Base-by-base conservation (phyloP, 352 stramenopile species). In the Globisporangium polare region DNA sequence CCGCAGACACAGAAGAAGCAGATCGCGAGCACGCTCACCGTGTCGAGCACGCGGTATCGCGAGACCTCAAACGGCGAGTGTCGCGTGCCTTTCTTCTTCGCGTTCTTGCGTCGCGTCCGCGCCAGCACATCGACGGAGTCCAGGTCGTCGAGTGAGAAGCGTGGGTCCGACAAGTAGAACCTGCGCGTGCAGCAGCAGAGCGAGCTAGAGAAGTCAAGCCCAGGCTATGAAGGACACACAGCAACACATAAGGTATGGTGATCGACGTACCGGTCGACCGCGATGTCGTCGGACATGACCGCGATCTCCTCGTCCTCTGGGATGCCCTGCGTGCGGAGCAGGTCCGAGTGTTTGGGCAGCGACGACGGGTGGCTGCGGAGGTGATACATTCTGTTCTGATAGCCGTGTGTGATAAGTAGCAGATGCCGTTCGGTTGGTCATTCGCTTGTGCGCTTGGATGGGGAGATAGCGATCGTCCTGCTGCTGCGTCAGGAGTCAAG, bases 1-100 rank as follows among this genome's bases (percentile, higher is more conserved):
- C 60, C 53, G 18, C 65, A 70, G 2, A 70, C 64, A 35, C 53
- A 63, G 33, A 70, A 70, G 64, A 70, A 70, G 59, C 64, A 66
- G 17, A 70, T 53, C 20, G 46, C 53, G 15, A 62, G 29, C 10
- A 70, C 53, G n/a, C 58, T 31, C 0, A 35, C 46, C 1, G 59
- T 70, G 53, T 56, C 46, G 18, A 70, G 49, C 12, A 70, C 59
- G 13, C 64, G 64, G 15, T 53, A 49, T 22, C 60, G 53, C 6
- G 53, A 52, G 18, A 35, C 12, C 31, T 64, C 45, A n/a, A 58
- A 42, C 24, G 55, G 35, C 17, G 39, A 42, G 50, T 18, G 62
- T 27, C 24, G 45, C 17, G 10, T 50, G n/a, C 6, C n/a, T 37
- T 20, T 55, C 42, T 60, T 51, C 37, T 52, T 56, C 20, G 33